Evolutionary conservation across 129 eudicot species (phyloP).

Genomic region (sunflower (Helianthus annuus)): DNA sequence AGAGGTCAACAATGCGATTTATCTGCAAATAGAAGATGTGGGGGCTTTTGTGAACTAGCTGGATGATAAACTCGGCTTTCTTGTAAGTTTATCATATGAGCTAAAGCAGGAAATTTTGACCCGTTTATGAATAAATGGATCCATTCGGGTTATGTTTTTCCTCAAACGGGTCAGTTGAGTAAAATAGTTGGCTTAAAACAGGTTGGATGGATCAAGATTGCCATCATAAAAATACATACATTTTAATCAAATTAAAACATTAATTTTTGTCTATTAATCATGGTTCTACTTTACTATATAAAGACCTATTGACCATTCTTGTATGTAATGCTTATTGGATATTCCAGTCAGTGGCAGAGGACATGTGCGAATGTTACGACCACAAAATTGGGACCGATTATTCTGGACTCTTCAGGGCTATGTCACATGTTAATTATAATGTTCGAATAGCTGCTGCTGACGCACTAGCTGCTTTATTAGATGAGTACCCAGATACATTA

Average conservation of each 20-base stretch:
- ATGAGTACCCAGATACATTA: constrained; percentile 91
- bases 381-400: constrained; percentile 84
- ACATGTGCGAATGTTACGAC: constrained; percentile 92
- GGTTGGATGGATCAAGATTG: too few relatives aligned
- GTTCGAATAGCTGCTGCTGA: constrained; percentile 95
- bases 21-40: too few relatives aligned
- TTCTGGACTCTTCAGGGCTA: constrained; percentile 84
- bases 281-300: background rate
- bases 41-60: too few relatives aligned
- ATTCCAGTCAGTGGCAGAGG: constrained; percentile 85
- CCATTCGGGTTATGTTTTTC: too few relatives aligned
- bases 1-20: too few relatives aligned
- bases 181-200: too few relatives aligned
- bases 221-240: too few relatives aligned
- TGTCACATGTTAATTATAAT: constrained; percentile 83
- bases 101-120: too few relatives aligned
- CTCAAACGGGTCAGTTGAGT: too few relatives aligned
- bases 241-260: background rate
- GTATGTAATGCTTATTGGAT: constrained; percentile 16
- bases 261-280: background rate
- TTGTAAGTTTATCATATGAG: too few relatives aligned
- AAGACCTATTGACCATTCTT: background rate
- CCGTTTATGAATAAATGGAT: too few relatives aligned
- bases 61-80: too few relatives aligned
- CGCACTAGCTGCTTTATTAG: constrained; percentile 93